Base-by-base conservation (phyloP, 805 yeast species). In the Candida coquimbonensis region DNA sequence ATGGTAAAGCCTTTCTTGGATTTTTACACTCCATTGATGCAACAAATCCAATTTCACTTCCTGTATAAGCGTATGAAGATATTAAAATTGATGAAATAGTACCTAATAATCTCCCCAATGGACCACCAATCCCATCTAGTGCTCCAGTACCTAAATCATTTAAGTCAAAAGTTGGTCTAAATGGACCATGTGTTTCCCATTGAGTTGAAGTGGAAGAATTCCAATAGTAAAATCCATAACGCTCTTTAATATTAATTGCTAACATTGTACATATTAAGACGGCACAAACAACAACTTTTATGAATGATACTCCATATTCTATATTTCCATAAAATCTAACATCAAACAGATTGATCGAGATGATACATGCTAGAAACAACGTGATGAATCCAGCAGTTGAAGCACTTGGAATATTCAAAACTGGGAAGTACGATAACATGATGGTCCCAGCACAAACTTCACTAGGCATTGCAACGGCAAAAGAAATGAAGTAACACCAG, bases 11-110 rank as follows among this genome's bases (percentile, higher is more conserved):
- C 49, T 73, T 78, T 52, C 93, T 69, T 6, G 96, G 95, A 52
- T 84, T 81, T 49, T 81, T 70, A n/a, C 90, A 85, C 61, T 87
- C 96, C 61, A 90, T 86, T 7, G 91, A 88, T 3, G 93, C 91
- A 45, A 86, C 78, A 51, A 86, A 80, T 12, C 87, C 90, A 60
- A 83, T 80, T 53, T 87, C 95, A 1, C 89, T 83, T 0, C 95
- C 95, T 41, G 84, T 78, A 56, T 81, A 87, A 0, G 95, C 84
- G 61, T 82, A 87, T 0, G 87, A 71, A 0, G 89, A 80, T 19
- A 81, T 77, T 40, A 80, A 64, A 9, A 81, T 65, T 1, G 88
- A 87, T 1, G 80, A 74, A 33, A 82, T 46, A 9, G 84, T 61
- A 7, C 85, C 78, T 39, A 82, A 64, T 43, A 85, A 72, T 38